Conservation (phyloP, 2,329 filamentous ascomycete species). For the Tolypocladium paradoxum region DNA sequence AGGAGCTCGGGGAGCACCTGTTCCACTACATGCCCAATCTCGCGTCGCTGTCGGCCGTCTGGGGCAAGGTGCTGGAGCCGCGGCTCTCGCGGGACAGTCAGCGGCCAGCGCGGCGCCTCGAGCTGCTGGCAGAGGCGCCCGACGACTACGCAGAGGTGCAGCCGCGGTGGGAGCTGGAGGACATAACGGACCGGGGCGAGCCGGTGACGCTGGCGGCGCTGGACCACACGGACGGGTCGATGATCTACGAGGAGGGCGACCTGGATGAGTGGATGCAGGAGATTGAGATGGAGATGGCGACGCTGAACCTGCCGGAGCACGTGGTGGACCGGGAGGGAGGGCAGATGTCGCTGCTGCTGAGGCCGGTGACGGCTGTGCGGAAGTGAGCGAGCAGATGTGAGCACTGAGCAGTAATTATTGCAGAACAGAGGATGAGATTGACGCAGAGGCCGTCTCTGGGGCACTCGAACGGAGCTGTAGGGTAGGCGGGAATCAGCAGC, state of each 20-base stretch:
- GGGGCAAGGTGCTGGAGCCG: conserved; percentile 10
- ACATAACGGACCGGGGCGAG: conserved; percentile 1
- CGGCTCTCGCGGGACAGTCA: background rate
- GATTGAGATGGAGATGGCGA: conserved; percentile 3
- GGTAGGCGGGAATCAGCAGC: too few relatives aligned
- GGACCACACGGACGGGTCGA: conserved; percentile 1
- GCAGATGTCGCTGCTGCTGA: conserved; percentile 2
- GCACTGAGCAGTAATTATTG: too few relatives aligned
- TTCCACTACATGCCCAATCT: conserved; percentile 9
- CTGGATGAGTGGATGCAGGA: conserved; percentile 9
- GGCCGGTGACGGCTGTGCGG: conserved; percentile 1
- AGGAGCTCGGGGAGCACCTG: conserved; percentile 3
- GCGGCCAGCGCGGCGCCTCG: background rate
- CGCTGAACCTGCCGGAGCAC: conserved; percentile 3
- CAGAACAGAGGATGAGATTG: background rate
- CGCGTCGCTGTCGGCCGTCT: conserved; percentile 10
- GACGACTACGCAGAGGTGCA: conserved; percentile 3
- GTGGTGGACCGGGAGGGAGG: conserved; percentile 2
- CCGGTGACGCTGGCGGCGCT: conserved; percentile 7
- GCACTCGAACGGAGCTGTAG: too few relatives aligned
- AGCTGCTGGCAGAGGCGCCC: background rate
- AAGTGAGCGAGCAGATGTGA: background rate
- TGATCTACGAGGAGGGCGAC: conserved; percentile 6
- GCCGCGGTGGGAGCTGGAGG: conserved; percentile 5
- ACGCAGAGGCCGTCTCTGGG: too few relatives aligned